phyloP scores from a whole-genome alignment of 2,329 filamentous ascomycete species.

The Teratosphaeria viscida region DNA sequence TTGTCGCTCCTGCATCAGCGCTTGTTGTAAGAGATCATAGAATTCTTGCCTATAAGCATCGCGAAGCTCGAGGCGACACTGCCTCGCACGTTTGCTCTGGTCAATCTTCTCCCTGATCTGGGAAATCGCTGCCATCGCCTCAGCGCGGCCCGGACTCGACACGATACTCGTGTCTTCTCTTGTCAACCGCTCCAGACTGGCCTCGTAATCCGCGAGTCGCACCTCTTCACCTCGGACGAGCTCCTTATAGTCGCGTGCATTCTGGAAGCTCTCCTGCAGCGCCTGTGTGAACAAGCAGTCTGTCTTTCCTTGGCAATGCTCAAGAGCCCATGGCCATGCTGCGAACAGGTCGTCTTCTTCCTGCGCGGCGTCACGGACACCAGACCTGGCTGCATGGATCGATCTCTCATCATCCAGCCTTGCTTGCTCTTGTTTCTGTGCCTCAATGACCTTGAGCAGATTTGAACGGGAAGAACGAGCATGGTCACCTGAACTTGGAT shows the following conservation, averaged over 20 bases:
- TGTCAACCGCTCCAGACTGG: not conserved
- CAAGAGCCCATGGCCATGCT: not conserved
- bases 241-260: not conserved
- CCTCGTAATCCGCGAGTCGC: not conserved
- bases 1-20: not conserved
- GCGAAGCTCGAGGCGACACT: not conserved
- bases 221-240: not conserved
- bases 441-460: not conserved
- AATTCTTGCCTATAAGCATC: not conserved
- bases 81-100: not conserved
- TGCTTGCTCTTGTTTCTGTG: not conserved
- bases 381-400: not conserved
- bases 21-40: not conserved
- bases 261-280: not conserved
- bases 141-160: not conserved
- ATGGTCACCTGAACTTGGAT: no score
- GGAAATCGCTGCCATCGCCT: not conserved
- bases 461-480: no score
- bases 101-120: not conserved
- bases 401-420: not conserved
- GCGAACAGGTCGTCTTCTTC: not conserved
- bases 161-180: not conserved
- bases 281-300: not conserved
- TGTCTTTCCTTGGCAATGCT: not conserved
- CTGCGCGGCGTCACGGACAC: not conserved